Conservation (phyloP, 306 rosid genomes). For the Gillenia trifoliata region DNA sequence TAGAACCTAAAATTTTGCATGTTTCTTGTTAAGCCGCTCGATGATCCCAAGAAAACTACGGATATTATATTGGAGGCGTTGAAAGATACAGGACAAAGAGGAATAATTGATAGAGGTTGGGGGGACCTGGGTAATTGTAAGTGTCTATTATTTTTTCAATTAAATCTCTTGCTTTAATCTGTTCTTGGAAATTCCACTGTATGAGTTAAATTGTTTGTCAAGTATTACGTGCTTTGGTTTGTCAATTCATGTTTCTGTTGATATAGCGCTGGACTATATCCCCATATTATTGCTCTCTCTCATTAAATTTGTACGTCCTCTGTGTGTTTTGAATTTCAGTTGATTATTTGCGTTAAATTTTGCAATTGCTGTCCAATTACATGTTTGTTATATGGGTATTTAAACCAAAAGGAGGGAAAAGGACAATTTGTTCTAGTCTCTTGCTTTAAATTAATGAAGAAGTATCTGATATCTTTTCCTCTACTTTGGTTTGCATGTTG, state of each 20-base stretch:
- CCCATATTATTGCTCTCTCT: not conserved
- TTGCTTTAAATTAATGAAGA: constrained; percentile 1
- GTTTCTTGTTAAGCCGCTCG: constrained; percentile 69
- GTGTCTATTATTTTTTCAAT: constrained; percentile 20
- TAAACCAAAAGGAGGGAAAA: not conserved
- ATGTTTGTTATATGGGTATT: not conserved
- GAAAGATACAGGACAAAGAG: constrained; percentile 75
- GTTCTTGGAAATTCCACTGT: not conserved
- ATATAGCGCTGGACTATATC: not conserved
- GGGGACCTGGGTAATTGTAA: constrained; percentile 85
- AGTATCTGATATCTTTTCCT: not conserved
- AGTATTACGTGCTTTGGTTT: not conserved
- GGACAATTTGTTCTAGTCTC: not conserved
- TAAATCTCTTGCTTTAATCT: not conserved
- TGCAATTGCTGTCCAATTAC: not conserved
- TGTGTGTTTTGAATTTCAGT: not conserved
- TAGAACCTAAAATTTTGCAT: constrained; percentile 8
- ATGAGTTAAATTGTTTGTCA: not conserved
- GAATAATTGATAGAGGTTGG: constrained; percentile 92
- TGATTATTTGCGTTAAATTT: not conserved
- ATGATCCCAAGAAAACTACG: constrained; percentile 64
- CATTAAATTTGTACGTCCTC: not conserved
- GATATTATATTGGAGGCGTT: constrained; percentile 75
- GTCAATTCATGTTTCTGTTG: not conserved
- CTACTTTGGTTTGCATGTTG: constrained; percentile 24